These are phyloP conservation scores for Cyclocybe cylindracea DNA, from an alignment of 768 basidiomycete genomes.

Conservation along the genomic window DNA sequence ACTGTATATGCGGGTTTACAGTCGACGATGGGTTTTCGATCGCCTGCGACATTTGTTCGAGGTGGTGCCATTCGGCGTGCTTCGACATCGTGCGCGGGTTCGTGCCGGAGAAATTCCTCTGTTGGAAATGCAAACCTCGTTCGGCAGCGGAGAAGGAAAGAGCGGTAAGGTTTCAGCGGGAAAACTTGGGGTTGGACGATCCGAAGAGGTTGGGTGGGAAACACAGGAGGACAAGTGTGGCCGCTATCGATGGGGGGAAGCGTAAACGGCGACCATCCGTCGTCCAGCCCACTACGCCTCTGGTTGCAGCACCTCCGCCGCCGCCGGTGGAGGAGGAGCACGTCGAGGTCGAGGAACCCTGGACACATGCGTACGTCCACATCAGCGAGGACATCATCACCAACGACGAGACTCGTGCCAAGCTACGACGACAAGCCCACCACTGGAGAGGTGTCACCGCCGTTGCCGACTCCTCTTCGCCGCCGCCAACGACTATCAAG, in stretches of 20 bases:
- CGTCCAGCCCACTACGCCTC: no score
- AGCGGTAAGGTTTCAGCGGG: constrained; percentile 9
- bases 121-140: constrained; percentile 54
- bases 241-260: no score
- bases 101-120: constrained; percentile 77
- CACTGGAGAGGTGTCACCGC: constrained; percentile 73
- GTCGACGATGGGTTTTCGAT: constrained; percentile 83
- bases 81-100: constrained; percentile 31
- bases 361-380: constrained; percentile 47
- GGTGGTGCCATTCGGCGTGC: constrained; percentile 71
- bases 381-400: constrained; percentile 53
- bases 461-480: constrained; percentile 16
- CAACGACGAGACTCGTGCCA: constrained; percentile 43
- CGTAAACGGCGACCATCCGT: no score
- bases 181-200: no score
- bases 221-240: no score
- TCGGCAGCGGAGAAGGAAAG: constrained; percentile 48
- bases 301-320: no score
- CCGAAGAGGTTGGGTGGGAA: no score
- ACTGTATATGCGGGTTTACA: constrained; percentile 70
- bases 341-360: constrained; percentile 48
- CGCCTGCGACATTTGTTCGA: constrained; percentile 78
- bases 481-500: constrained; percentile 1
- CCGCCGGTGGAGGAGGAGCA: constrained; percentile 29
- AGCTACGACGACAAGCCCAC: constrained; percentile 58